Evolutionary conservation across 805 yeast species (phyloP).

Genomic region (Suhomyces kilbournensis): DNA sequence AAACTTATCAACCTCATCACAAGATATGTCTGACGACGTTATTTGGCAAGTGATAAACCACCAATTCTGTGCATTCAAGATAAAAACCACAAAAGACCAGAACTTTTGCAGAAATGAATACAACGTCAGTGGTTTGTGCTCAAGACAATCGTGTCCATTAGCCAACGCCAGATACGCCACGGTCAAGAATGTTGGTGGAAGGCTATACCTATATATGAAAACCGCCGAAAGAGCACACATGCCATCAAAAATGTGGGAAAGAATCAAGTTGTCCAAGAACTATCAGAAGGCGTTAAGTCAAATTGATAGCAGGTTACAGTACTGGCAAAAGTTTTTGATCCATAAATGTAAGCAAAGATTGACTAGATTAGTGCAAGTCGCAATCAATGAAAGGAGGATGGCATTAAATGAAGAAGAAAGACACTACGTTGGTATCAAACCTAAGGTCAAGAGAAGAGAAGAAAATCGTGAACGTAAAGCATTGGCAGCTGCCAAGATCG

Average conservation of each 20-base stretch:
- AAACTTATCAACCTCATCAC: not conserved
- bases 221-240: constrained; percentile 97
- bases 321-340: constrained; percentile 89
- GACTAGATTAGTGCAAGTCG: constrained; percentile 92
- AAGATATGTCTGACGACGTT: constrained; percentile 64
- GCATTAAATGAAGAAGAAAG: constrained; percentile 91
- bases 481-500: constrained; percentile 92
- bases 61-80: constrained; percentile 92
- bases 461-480: constrained; percentile 95
- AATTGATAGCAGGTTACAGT: constrained; percentile 78
- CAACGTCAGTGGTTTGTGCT: constrained; percentile 92
- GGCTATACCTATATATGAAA: constrained; percentile 84
- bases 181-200: constrained; percentile 75
- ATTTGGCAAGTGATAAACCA: constrained; percentile 97
- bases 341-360: constrained; percentile 96
- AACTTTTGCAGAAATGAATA: constrained; percentile 94
- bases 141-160: constrained; percentile 90
- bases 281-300: constrained; percentile 85
- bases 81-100: constrained; percentile 84
- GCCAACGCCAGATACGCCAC: constrained; percentile 94
- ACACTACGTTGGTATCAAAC: constrained; percentile 87
- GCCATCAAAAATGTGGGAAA: constrained; percentile 93
- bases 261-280: constrained; percentile 85
- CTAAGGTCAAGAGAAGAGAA: constrained; percentile 93
- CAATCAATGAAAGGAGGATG: constrained; percentile 89